Evolutionary conservation across 805 yeast species (phyloP), one percentile per base, ranked within the genome.

Genomic region (Saccharomycopsis capsularis): DNA sequence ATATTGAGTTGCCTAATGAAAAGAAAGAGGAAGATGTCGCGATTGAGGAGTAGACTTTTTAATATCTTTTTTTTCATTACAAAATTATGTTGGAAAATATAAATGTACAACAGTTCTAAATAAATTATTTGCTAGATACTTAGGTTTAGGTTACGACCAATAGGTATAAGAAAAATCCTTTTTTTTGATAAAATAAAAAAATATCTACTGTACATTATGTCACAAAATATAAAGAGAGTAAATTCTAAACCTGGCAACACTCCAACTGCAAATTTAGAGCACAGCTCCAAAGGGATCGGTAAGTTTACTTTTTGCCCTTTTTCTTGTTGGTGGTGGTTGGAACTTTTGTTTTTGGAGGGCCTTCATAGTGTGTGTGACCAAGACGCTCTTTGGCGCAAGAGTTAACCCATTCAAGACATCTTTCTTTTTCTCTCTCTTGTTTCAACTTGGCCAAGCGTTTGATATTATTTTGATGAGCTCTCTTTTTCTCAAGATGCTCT

Each of bases 321-420:
- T 52, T 61, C 24, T 42, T 47, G 32, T 27, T 42, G 24, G 5
- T n/a, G 29, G 21, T 29, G 48, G 52, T 29, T n/a, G n/a, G n/a
- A 15, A 32, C 11, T 21, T 46, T 46, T 35, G 41, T 4, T 29
- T 42, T 48, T 45, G 35, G 38, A 15, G 4, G 45, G 11, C 85
- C 85, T 15, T 78, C 84, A 53, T 76, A 80, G 51, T 80, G 77
- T 0, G 73, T 64, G 51, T 70, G 69, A 3, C 79, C 85, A 15
- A 69, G 63, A 37, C 62, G 60, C 11, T 77, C 82, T 15, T 73
- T 55, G 1, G 86, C 85, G 16, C 70, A 64, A 6, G 78, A 70
- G 57, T 81, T 81, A 23, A 78, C 79, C 86, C 87, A 81, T 49
- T 76, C 78, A 2, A 71, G 59, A 29, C 79, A 77, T 46, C 81